Base-by-base conservation (phyloP, 2,329 filamentous ascomycete species). In the Parascedosporium putredinis region DNA sequence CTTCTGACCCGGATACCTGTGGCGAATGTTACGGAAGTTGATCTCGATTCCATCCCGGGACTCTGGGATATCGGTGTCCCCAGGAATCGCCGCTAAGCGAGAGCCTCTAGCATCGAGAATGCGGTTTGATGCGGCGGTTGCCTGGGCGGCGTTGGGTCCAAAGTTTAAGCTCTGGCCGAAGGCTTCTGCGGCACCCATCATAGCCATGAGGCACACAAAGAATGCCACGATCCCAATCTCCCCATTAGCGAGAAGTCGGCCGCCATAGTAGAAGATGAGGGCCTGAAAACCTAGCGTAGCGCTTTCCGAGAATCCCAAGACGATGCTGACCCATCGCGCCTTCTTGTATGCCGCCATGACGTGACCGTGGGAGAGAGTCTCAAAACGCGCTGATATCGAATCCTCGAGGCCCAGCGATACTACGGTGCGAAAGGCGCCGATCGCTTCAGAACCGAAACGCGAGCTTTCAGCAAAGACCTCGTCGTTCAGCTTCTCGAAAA, bases 391-490 rank as follows among this genome's bases (percentile, higher is more conserved):
- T 38, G 75, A 71, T 52, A 88, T 86, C 12, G 72, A 68, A 51
- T 81, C 72, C 59, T 89, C 85, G 58, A 89, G 76, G 1, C 81
- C 85, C n/a, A 89, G 69, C 1, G 83, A 75, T 0, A 81, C 69
- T 4, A 89, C 85, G 0, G 86, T 89, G 8, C 85, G 74, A 61
- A 87, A 86, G 0, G 84, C 84, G 1, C 80, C 75, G 36, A 89
- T 85, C 3, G 84, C 77, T 61, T 90, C 86, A 1, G 83, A 78
- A 0, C 83, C 85, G 56, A 88, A 88, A 57, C 85, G 79, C 18
- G 84, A 86, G 57, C 82, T 87, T 55, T 84, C 78, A 14, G 76
- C 73, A 55, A 87, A 88, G 0, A 87, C 81, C 9, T 72, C 73
- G 1, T 76, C 74, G 55, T 84, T 85, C 71, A 85, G 77, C 56